Evolutionary conservation across 192 early-diverging fungal genomes (phyloP).

Genomic region (Mortierella claussenii): DNA sequence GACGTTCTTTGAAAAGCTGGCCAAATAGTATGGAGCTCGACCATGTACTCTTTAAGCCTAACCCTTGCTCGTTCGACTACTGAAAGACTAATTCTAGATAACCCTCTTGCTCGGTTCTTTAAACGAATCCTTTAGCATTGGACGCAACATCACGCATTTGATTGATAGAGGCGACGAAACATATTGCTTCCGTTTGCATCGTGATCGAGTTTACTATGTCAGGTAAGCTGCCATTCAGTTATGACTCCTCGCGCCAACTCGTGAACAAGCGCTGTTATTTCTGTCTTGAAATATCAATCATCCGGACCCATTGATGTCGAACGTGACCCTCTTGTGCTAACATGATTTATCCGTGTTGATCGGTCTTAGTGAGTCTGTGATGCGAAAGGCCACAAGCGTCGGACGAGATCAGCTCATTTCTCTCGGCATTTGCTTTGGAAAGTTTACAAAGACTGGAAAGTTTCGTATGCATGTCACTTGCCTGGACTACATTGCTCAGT

Average conservation of each 20-base stretch:
- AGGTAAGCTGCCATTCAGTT: conserved; percentile 68
- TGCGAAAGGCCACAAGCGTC: conserved; percentile 86
- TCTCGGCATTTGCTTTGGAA: conserved; percentile 97
- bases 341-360: no score
- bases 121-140: conserved; percentile 82
- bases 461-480: conserved; percentile 96
- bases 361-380: conserved; percentile 89
- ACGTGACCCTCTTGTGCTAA: no score
- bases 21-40: conserved; percentile 92
- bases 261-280: no score
- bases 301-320: no score
- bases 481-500: conserved; percentile 92
- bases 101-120: no score
- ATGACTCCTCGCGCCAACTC: no score
- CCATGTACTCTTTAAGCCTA: no score
- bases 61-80: no score
- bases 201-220: conserved; percentile 97
- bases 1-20: conserved; percentile 96
- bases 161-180: conserved; percentile 97
- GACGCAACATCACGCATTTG: conserved; percentile 93
- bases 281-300: no score
- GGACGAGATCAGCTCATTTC: conserved; percentile 89
- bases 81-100: no score
- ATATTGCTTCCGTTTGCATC: conserved; percentile 95
- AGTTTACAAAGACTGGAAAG: conserved; percentile 98